phyloP scores from a whole-genome alignment of 768 basidiomycete genomes.

The Tylopilus intermedius region DNA sequence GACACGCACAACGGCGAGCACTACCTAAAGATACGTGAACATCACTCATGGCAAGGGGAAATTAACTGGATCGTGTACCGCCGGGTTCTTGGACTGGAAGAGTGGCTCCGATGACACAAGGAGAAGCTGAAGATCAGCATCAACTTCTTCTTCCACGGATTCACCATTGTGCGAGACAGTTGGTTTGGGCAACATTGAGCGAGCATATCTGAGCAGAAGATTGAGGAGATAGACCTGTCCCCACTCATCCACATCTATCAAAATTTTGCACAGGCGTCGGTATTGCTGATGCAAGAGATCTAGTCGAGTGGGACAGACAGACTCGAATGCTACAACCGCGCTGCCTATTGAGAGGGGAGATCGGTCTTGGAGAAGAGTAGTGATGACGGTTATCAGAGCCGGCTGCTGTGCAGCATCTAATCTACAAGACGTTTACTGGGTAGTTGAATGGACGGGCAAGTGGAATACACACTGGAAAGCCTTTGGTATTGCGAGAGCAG shows the following conservation, averaged over 20 bases:
- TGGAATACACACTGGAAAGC: slow-evolving; percentile 60
- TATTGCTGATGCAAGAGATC: slow-evolving; percentile 89
- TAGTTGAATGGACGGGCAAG: neutral
- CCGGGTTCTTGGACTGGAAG: slow-evolving; percentile 82
- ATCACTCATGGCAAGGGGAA: neutral
- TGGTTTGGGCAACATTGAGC: slow-evolving; percentile 77
- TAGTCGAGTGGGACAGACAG: slow-evolving; percentile 80
- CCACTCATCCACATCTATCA: slow-evolving; percentile 96
- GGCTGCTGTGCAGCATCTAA: slow-evolving; percentile 70
- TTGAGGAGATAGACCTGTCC: slow-evolving; percentile 80
- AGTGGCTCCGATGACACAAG: slow-evolving; percentile 69
- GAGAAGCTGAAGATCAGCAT: slow-evolving; percentile 73
- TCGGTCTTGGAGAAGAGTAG: slow-evolving; percentile 60
- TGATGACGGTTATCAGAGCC: slow-evolving; percentile 64
- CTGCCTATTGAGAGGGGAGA: slow-evolving; percentile 87
- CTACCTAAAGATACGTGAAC: slow-evolving; percentile 49
- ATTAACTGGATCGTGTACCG: slow-evolving; percentile 44
- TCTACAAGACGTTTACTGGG: slow-evolving; percentile 37
- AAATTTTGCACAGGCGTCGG: slow-evolving; percentile 72
- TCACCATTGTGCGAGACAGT: slow-evolving; percentile 29
- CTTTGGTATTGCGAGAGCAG: slow-evolving; percentile 85
- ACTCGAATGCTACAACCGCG: slow-evolving; percentile 79
- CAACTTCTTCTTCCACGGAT: slow-evolving; percentile 55
- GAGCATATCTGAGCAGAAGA: slow-evolving; percentile 75
- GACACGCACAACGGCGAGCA: slow-evolving; percentile 66